Evolutionary conservation across 2,329 filamentous ascomycete genomes (phyloP).

Genomic region (Alternaria arborescens): DNA sequence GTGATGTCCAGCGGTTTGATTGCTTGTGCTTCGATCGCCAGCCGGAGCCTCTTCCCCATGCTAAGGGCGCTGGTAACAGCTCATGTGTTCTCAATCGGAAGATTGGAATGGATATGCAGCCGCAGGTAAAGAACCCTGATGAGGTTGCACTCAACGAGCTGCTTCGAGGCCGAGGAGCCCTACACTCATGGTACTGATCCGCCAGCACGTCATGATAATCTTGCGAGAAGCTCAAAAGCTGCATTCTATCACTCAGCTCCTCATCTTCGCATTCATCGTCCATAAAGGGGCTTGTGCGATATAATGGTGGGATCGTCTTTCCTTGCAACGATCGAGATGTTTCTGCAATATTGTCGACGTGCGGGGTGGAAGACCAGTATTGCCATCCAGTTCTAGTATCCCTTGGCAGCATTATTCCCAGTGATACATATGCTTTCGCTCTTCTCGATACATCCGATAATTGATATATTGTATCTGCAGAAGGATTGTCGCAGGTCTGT

Average conservation of each 20-base stretch:
- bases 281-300: constrained; percentile 19
- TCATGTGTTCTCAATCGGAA: not conserved
- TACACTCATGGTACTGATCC: constrained; percentile 34
- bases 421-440: constrained; percentile 33
- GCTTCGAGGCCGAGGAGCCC: constrained; percentile 2
- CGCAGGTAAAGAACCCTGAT: not conserved
- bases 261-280: constrained; percentile 29
- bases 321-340: constrained; percentile 12
- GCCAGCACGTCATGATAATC: constrained; percentile 42
- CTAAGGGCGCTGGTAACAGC: constrained; percentile 21
- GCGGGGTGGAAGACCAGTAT: not conserved
- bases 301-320: constrained; percentile 24
- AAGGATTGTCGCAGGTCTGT: not conserved
- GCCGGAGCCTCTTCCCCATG: constrained; percentile 29
- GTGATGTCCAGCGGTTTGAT: constrained; percentile 28
- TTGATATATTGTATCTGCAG: constrained; percentile 15
- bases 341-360: not conserved
- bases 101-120: not conserved
- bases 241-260: constrained; percentile 31
- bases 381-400: constrained; percentile 16
- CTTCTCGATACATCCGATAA: constrained; percentile 29
- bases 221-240: constrained; percentile 39
- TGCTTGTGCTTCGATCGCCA: constrained; percentile 20
- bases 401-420: constrained; percentile 24
- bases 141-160: not conserved